These are phyloP conservation scores for Clitopilus hobsonii DNA, from an alignment of 768 basidiomycete species.

Conservation along the genomic window DNA sequence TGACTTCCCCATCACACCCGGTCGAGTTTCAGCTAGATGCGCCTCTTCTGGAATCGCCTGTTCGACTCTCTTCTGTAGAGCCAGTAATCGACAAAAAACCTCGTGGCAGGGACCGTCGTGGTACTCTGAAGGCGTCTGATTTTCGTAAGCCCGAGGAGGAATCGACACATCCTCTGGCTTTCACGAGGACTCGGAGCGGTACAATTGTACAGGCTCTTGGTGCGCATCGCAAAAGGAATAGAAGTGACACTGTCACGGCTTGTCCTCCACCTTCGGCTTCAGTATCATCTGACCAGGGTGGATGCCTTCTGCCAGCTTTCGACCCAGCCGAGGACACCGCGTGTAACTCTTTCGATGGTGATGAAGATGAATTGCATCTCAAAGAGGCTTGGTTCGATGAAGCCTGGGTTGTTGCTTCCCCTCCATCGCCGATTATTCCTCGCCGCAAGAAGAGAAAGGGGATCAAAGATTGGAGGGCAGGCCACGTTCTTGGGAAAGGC, in stretches of 20 bases:
- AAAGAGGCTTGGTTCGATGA: slow-evolving; percentile 19
- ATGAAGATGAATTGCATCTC: slow-evolving; percentile 13
- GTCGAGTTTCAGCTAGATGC: slow-evolving; percentile 9
- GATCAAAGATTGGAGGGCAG: slow-evolving; percentile 6
- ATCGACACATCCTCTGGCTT: slow-evolving; percentile 8
- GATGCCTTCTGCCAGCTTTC: slow-evolving; percentile 9
- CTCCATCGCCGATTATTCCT: slow-evolving; percentile 28
- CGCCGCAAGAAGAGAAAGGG: slow-evolving; percentile 14
- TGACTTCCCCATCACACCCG: slow-evolving; percentile 7
- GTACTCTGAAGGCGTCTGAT: slow-evolving; percentile 49
- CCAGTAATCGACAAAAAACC: slow-evolving; percentile 5
- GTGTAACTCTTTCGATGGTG: slow-evolving; percentile 14
- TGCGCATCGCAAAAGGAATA: slow-evolving; percentile 13
- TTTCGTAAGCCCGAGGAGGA: slow-evolving; percentile 16
- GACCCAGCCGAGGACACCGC: slow-evolving; percentile 14
- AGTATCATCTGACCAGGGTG: not conserved
- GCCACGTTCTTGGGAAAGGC: slow-evolving; percentile 4
- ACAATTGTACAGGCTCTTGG: slow-evolving; percentile 30
- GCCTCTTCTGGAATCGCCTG: slow-evolving; percentile 10
- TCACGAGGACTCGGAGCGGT: slow-evolving; percentile 40
- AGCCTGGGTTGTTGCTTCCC: slow-evolving; percentile 31
- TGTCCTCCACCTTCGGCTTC: slow-evolving; percentile 10
- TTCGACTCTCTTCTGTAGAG: slow-evolving; percentile 8
- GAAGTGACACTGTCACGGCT: slow-evolving; percentile 16
- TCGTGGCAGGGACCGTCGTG: slow-evolving; percentile 32